Evolutionary conservation across 106 monocot species (phyloP), one percentile per base, ranked within the genome.

Genomic region (Dactylorhiza incarnata): DNA sequence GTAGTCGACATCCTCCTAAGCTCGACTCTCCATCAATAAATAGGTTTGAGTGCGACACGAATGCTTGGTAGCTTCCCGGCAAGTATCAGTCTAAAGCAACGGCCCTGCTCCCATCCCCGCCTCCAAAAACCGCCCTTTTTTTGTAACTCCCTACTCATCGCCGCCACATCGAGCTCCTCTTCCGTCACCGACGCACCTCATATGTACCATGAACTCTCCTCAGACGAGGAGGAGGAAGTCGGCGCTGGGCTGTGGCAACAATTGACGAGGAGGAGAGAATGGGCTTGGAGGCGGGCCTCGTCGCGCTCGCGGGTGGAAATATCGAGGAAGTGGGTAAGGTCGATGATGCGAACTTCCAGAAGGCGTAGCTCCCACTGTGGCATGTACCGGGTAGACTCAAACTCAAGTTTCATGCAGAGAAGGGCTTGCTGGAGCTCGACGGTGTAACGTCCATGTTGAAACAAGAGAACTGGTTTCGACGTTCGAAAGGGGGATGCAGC

Each of bases 301-400:
- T 89, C 89, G 37, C 89, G 89, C 77, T 89, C 89, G 19, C 82
- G 49, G 53, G 85, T 73, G 79, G 86, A 73, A 52, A 62, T 6
- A 8, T 84, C 74, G 73, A 89, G 81, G 68, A 86, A 82, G 67
- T 62, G 76, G 65, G 86, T 54, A 12, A 89, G 82, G 54, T 84
- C 84, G 66, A 82, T 67, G 53, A 86, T 73, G 26, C 82, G 83
- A 50, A 77, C 46, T 53, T 89, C 82, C 63, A 82, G 70, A 14
- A 76, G 76, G 19, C 73, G 83, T 68, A 89, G 81, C 83, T 89
- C 86, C 48, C 78, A 81, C 20, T 77, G 81, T 7, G 86, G 81
- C 20, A 80, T 69, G 9, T 69, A n/a, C 51, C 89, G 89, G 7
- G 86, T 77, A 20, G 89, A 81, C 10, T 86, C 81, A 25, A 89